Evolutionary conservation across 225 moss, liverwort and hornwort species (phyloP).

Genomic region (Asterella californica): DNA sequence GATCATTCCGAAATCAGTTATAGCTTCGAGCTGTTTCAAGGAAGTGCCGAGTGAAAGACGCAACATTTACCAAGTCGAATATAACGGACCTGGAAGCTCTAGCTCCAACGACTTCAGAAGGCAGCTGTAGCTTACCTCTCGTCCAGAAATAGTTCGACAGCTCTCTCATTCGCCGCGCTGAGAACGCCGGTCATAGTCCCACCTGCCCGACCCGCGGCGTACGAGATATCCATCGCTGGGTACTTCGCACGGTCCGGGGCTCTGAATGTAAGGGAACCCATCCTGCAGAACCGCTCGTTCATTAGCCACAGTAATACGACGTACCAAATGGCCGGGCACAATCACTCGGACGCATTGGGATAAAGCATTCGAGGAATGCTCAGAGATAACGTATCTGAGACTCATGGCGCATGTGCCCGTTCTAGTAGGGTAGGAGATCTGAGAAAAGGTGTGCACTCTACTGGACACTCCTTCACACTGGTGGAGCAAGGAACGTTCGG

Average conservation of each 20-base stretch:
- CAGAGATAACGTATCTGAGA: neutral
- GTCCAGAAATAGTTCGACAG: conserved; percentile 90
- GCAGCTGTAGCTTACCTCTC: conserved; percentile 51
- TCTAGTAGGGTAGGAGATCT: too few species aligned
- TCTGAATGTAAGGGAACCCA: conserved; percentile 84
- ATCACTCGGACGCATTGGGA: too few species aligned
- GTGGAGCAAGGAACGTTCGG: neutral
- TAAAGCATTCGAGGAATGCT: neutral
- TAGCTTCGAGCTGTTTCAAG: neutral
- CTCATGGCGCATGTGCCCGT: neutral
- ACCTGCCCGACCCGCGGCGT: conserved; percentile 88
- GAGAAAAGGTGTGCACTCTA: too few species aligned
- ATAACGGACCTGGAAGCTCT: too few species aligned
- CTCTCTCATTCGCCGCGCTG: conserved; percentile 96
- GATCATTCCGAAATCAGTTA: neutral
- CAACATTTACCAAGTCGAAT: neutral
- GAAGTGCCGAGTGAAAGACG: neutral
- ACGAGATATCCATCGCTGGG: conserved; percentile 84
- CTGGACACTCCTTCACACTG: too few species aligned
- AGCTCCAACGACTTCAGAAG: too few species aligned
- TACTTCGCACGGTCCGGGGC: conserved; percentile 77
- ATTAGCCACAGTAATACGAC: neutral
- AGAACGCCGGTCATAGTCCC: conserved; percentile 97
- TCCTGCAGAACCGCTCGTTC: conserved; percentile 38
- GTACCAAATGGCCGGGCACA: too few species aligned